phyloP scores from a whole-genome alignment of 331 rosid species.

The Malus hybrid region DNA sequence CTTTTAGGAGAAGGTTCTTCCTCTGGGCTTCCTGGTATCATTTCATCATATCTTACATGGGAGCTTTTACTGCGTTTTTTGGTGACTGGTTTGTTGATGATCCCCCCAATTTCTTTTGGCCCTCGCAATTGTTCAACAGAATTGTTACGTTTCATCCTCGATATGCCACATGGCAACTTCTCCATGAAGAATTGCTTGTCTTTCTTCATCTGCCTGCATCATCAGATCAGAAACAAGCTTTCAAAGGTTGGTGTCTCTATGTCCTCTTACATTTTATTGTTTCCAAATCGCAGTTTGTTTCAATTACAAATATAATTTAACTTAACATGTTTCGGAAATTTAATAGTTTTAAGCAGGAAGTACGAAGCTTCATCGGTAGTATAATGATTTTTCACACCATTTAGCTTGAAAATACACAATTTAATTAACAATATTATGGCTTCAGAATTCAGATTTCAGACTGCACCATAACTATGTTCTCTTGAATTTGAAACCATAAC shows the following conservation, averaged over 20 bases:
- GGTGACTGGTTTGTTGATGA: background rate
- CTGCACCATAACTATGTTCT: background rate
- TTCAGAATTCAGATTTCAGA: background rate
- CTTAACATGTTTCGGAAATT: background rate
- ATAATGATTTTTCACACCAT: background rate
- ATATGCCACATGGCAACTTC: constrained; percentile 43
- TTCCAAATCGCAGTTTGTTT: background rate
- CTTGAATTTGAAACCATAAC: background rate
- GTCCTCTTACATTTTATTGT: background rate
- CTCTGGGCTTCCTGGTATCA: constrained; percentile 39
- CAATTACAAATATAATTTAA: background rate
- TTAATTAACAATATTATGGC: background rate
- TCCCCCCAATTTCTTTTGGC: constrained; percentile 21
- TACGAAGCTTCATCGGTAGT: background rate
- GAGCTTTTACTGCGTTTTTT: constrained; percentile 3
- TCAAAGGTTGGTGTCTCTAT: background rate
- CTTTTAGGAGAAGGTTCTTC: constrained; percentile 11
- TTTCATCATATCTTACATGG: constrained; percentile 40
- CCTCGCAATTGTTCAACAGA: constrained; percentile 36
- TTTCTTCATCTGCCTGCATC: constrained; percentile 52
- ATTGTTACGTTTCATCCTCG: constrained; percentile 40
- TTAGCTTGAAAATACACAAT: background rate
- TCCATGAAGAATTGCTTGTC: constrained; percentile 39
- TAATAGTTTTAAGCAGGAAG: background rate
- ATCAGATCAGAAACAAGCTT: background rate